Percentiles rank a stretch among this genome's conserved stretches.
phyloP scores from a whole-genome alignment of 1,139 yeast species.

The Suhomyces bokatorum region DNA sequence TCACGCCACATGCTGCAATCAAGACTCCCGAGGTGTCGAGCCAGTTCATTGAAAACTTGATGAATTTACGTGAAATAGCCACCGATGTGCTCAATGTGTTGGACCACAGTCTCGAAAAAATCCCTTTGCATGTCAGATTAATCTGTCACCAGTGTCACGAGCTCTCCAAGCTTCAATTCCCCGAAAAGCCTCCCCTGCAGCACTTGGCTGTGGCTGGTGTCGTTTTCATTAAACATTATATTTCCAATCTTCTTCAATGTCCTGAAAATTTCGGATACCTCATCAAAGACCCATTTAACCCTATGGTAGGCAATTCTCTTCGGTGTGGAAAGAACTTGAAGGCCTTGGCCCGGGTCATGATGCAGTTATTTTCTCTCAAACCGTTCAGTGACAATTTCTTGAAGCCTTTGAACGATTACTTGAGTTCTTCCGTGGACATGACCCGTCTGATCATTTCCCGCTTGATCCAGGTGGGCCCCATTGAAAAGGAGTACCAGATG shows the following conservation, averaged over 20 bases:
- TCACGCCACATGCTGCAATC: constrained; percentile 70
- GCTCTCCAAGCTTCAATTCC: constrained; percentile 44
- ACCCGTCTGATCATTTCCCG: constrained; percentile 45
- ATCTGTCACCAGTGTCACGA: constrained; percentile 36
- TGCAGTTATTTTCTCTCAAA: constrained; percentile 66
- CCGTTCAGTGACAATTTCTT: constrained; percentile 72
- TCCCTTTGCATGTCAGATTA: constrained; percentile 66
- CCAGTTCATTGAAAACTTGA: constrained; percentile 71
- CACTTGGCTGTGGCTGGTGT: constrained; percentile 70
- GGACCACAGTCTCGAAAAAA: constrained; percentile 35
- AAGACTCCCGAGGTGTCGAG: constrained; percentile 71
- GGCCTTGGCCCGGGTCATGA: constrained; percentile 58
- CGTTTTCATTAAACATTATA: constrained; percentile 60
- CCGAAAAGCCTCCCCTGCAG: constrained; percentile 52
- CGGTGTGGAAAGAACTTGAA: constrained; percentile 51
- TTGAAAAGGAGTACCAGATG: constrained; percentile 63
- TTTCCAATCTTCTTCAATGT: constrained; percentile 62
- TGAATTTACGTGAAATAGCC: constrained; percentile 69
- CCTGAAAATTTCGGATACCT: constrained; percentile 66
- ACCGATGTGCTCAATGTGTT: constrained; percentile 54
- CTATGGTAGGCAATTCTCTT: constrained; percentile 23
- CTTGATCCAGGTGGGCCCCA: constrained; percentile 55
- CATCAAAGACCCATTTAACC: constrained; percentile 31
- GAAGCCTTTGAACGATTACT: constrained; percentile 78
- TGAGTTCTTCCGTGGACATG: constrained; percentile 50